Percentiles rank a stretch among this genome's conserved stretches.
These are phyloP conservation scores for Penicillium argentinense DNA, from an alignment of 495 filamentous ascomycete species.

Conservation along the genomic window DNA sequence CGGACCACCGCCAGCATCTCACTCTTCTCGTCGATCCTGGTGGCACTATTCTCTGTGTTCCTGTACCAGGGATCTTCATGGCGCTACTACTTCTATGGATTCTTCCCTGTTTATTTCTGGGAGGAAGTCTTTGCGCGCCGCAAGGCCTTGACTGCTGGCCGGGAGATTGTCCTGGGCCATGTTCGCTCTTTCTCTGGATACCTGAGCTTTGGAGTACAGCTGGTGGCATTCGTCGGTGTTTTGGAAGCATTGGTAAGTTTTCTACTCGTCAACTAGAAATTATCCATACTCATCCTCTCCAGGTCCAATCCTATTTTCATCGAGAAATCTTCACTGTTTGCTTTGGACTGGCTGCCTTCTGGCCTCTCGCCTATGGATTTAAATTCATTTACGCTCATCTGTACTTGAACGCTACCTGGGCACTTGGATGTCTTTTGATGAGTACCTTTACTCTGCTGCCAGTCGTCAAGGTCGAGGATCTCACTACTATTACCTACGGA, in stretches of 20 bases:
- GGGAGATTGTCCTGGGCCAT: slow-evolving; percentile 66
- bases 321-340: slow-evolving; percentile 83
- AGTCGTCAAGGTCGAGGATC: slow-evolving; percentile 78
- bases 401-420: slow-evolving; percentile 70
- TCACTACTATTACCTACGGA: slow-evolving; percentile 71
- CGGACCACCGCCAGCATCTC: slow-evolving; percentile 60
- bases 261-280: not conserved
- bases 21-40: slow-evolving; percentile 74
- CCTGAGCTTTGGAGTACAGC: slow-evolving; percentile 56
- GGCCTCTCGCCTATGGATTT: slow-evolving; percentile 74
- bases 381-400: slow-evolving; percentile 67
- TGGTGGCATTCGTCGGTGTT: slow-evolving; percentile 65
- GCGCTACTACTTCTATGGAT: slow-evolving; percentile 88
- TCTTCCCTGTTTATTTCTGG: slow-evolving; percentile 95
- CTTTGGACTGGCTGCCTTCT: slow-evolving; percentile 72
- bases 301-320: slow-evolving; percentile 85
- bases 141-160: slow-evolving; percentile 65
- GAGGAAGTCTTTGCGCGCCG: slow-evolving; percentile 88
- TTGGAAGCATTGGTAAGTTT: slow-evolving; percentile 78
- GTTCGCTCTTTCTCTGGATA: slow-evolving; percentile 57
- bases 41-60: slow-evolving; percentile 75
- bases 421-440: slow-evolving; percentile 74
- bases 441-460: slow-evolving; percentile 88
- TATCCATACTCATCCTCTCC: too few relatives aligned
- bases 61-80: slow-evolving; percentile 73